Percentiles rank a stretch among this genome's conserved stretches.
phyloP scores from a whole-genome alignment of 352 stramenopile genomes.

The Phytophthora pinifolia region DNA sequence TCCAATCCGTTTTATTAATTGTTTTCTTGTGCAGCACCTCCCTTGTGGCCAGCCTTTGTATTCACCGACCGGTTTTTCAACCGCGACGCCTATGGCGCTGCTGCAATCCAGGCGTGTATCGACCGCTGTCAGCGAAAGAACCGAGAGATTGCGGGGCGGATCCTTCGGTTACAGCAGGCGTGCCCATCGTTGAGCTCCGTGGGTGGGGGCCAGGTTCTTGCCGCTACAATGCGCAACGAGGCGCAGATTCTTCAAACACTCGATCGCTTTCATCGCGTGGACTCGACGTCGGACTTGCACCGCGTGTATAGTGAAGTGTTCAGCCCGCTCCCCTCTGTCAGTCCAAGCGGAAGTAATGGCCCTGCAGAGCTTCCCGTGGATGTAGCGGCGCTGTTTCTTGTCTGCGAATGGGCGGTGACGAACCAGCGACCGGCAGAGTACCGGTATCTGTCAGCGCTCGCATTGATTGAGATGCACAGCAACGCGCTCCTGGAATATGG shows the following conservation, averaged over 20 bases:
- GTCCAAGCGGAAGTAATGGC: conserved; percentile 10
- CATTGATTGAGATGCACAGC: conserved; percentile 84
- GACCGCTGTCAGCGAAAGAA: conserved; percentile 47
- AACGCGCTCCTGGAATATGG: conserved; percentile 58
- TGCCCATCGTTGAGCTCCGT: conserved; percentile 30
- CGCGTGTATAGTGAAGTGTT: conserved; percentile 80
- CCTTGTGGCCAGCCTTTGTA: conserved; percentile 71
- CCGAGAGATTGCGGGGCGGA: conserved; percentile 61
- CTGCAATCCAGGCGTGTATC: conserved; percentile 59
- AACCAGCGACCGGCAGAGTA: conserved; percentile 81
- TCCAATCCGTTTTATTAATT: conserved; percentile 7
- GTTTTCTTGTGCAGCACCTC: conserved; percentile 39
- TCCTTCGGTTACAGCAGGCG: conserved; percentile 67
- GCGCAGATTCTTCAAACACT: conserved; percentile 76
- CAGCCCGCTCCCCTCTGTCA: conserved; percentile 40
- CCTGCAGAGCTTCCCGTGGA: conserved; percentile 62
- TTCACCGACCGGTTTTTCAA: conserved; percentile 79
- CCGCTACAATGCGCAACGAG: conserved; percentile 63
- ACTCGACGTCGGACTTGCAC: conserved; percentile 67
- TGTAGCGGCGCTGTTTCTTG: conserved; percentile 62
- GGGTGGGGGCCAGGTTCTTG: conserved; percentile 32
- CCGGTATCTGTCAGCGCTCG: conserved; percentile 75
- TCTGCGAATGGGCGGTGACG: conserved; percentile 86
- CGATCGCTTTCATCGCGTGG: conserved; percentile 78
- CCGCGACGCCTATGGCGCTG: conserved; percentile 38